A percentile compares a stretch with the other conserved stretches of the same genome.
phyloP scores from a whole-genome alignment of 192 early-diverging fungal genomes.

The Backusella circina region DNA sequence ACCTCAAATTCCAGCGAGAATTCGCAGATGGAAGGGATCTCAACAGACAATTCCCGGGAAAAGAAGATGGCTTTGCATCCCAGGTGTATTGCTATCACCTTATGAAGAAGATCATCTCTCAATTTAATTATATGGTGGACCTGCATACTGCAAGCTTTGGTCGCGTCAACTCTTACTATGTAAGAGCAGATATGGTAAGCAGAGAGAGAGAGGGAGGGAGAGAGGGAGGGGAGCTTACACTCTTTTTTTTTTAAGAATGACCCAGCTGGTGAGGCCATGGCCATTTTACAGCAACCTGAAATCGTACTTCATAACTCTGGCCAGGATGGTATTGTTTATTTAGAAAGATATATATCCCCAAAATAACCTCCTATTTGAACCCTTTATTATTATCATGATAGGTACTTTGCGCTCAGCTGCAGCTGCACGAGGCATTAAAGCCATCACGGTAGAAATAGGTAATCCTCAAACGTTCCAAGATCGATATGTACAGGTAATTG shows the following conservation, averaged over 20 bases:
- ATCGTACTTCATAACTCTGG: slow-evolving; percentile 63
- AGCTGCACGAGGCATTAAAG: slow-evolving; percentile 66
- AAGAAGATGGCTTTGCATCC: slow-evolving; percentile 64
- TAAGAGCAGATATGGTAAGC: slow-evolving; percentile 72
- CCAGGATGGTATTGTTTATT: slow-evolving; percentile 58
- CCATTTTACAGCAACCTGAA: slow-evolving; percentile 83
- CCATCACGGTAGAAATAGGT: slow-evolving; percentile 94
- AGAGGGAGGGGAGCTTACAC: too few relatives aligned
- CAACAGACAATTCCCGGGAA: slow-evolving; percentile 83
- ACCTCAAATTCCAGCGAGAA: slow-evolving; percentile 71
- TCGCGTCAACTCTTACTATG: slow-evolving; percentile 83
- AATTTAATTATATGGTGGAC: slow-evolving; percentile 83
- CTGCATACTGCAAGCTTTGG: slow-evolving; percentile 86
- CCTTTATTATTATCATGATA: neutral
- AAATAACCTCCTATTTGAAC: neutral
- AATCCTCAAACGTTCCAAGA: slow-evolving; percentile 86
- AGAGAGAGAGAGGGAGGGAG: too few relatives aligned
- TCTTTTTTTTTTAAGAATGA: slow-evolving; percentile 44
- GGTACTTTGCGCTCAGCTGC: slow-evolving; percentile 85
- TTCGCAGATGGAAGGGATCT: slow-evolving; percentile 87
- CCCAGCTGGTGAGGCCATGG: slow-evolving; percentile 61
- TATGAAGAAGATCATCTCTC: slow-evolving; percentile 69
- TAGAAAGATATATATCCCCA: neutral
- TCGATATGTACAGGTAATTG: slow-evolving; percentile 63
- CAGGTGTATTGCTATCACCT: slow-evolving; percentile 81